These are phyloP conservation scores for Tolypocladium album DNA, from an alignment of 2,329 filamentous ascomycete genomes.

Conservation along the genomic window DNA sequence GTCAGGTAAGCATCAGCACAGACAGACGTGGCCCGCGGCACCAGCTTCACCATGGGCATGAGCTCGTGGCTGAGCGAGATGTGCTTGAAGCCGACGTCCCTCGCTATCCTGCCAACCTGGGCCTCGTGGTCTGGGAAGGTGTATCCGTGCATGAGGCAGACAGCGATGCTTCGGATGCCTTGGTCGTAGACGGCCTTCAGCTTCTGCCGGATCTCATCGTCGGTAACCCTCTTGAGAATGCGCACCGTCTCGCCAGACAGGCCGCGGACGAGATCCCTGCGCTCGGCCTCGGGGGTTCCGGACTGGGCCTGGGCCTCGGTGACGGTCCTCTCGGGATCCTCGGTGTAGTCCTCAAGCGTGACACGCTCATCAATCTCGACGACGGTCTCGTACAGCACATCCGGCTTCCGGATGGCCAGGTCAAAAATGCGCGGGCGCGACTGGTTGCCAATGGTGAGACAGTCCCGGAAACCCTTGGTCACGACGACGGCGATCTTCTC, in stretches of 20 bases:
- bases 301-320: constrained; percentile 12
- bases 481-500: constrained; percentile 60
- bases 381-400: constrained; percentile 58
- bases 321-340: constrained; percentile 39
- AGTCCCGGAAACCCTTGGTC: constrained; percentile 63
- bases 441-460: constrained; percentile 63
- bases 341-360: constrained; percentile 62
- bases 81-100: constrained; percentile 27
- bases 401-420: constrained; percentile 55
- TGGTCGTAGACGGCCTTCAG: constrained; percentile 50
- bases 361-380: constrained; percentile 67
- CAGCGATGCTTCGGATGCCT: constrained; percentile 40
- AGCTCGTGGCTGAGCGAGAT: constrained; percentile 25
- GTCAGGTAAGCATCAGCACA: constrained; percentile 33
- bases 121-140: constrained; percentile 46
- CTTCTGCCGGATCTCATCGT: constrained; percentile 40
- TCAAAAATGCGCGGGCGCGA: constrained; percentile 64
- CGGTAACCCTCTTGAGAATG: constrained; percentile 49
- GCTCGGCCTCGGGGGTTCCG: constrained; percentile 24
- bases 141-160: constrained; percentile 68
- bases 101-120: constrained; percentile 21
- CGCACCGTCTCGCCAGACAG: constrained; percentile 59
- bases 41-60: constrained; percentile 31
- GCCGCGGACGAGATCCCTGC: constrained; percentile 52
- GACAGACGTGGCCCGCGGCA: constrained; percentile 30